Conservation (phyloP, 1,139 yeast genomes). For the Protomyces pachydermus region DNA sequence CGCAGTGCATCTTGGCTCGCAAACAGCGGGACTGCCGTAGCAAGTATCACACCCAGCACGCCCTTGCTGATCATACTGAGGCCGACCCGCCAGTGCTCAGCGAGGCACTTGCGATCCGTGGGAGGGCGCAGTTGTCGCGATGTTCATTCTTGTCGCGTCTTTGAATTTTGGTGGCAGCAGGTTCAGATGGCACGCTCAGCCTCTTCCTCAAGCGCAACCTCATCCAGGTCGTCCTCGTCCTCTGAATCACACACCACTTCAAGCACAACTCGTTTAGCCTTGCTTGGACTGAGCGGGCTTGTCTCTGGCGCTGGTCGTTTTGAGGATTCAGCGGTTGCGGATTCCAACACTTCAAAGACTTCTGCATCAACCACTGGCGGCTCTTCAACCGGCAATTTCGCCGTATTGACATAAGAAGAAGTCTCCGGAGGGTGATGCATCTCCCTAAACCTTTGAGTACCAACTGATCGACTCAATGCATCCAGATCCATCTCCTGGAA, state of each 20-base stretch:
- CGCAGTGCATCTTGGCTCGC: constrained; percentile 34
- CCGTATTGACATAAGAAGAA: too few relatives aligned
- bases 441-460: neutral
- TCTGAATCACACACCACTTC: neutral
- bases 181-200: constrained; percentile 1
- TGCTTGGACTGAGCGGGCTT: too few relatives aligned
- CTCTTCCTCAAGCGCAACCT: neutral
- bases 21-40: neutral
- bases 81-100: too few relatives aligned
- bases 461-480: neutral
- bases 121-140: too few relatives aligned
- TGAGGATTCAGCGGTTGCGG: too few relatives aligned
- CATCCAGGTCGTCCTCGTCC: neutral
- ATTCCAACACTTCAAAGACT: too few relatives aligned
- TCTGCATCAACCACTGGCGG: too few relatives aligned
- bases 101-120: too few relatives aligned
- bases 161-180: neutral
- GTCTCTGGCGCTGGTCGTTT: too few relatives aligned
- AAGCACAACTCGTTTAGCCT: neutral
- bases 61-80: neutral
- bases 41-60: neutral
- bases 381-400: too few relatives aligned
- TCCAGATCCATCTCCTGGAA: neutral
- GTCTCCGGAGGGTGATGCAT: neutral
- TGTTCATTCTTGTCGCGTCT: neutral